A percentile compares a stretch with the other conserved stretches of the same genome.
Evolutionary conservation across 352 stramenopile species (phyloP).

Genomic region (Globisporangium abappressorium): DNA sequence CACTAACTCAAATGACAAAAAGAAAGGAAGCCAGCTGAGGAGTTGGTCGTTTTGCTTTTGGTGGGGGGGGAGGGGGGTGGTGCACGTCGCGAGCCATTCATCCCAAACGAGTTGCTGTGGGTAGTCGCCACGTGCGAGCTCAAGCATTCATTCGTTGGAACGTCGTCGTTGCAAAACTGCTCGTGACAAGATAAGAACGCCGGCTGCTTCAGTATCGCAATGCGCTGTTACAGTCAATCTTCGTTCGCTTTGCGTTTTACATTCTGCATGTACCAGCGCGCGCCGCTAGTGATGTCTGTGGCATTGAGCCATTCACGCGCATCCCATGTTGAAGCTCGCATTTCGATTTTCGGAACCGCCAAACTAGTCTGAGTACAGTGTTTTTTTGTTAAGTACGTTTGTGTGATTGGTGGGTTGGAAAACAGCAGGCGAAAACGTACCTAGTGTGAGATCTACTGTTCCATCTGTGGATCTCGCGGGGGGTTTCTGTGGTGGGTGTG

Average conservation of each 20-base stretch:
- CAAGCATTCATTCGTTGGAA: neutral
- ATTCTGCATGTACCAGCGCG: too few species aligned
- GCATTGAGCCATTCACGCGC: neutral
- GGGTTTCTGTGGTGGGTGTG: constrained; percentile 21
- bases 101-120: neutral
- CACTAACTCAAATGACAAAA: neutral
- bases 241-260: neutral
- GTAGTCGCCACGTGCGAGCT: neutral
- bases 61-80: too few species aligned
- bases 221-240: neutral
- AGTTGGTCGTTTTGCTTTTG: neutral
- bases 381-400: neutral
- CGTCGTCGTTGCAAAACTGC: neutral
- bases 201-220: neutral
- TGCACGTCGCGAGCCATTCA: neutral
- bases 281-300: neutral
- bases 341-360: neutral
- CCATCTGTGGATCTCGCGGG: constrained; percentile 4
- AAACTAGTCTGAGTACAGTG: neutral
- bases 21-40: neutral
- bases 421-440: neutral
- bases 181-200: neutral
- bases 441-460: neutral
- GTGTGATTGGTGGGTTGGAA: neutral
- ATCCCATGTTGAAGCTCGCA: neutral